Conservation (phyloP, 1,139 yeast species). For the Hemisphaericaspora xylofermentans region DNA sequence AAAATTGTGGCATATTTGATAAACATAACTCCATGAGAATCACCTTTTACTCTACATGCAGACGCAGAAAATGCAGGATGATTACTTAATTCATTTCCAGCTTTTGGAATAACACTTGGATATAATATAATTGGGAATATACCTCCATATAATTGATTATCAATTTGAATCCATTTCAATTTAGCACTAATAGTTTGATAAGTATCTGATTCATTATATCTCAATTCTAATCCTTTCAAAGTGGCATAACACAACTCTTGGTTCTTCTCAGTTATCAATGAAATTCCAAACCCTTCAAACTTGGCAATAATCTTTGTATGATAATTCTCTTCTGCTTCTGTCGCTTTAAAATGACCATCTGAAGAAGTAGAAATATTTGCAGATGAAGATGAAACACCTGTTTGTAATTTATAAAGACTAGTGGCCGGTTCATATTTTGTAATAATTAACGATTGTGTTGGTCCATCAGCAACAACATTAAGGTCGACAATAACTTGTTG, state of each 20-base stretch:
- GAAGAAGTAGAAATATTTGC: conserved; percentile 23
- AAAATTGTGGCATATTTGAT: conserved; percentile 88
- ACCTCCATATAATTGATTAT: conserved; percentile 87
- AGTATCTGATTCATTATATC: conserved; percentile 80
- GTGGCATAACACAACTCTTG: conserved; percentile 85
- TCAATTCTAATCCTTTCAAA: conserved; percentile 73
- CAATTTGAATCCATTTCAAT: conserved; percentile 92
- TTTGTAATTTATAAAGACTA: conserved; percentile 65
- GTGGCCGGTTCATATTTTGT: conserved; percentile 77
- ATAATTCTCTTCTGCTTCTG: conserved; percentile 68
- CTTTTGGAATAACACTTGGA: conserved; percentile 88
- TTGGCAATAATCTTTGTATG: conserved; percentile 59
- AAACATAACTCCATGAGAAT: conserved; percentile 83
- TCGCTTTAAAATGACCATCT: conserved; percentile 58
- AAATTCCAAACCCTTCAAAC: conserved; percentile 87
- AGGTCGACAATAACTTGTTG: conserved; percentile 67
- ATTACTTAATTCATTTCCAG: conserved; percentile 76
- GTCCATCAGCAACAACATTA: conserved; percentile 95
- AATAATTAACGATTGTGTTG: conserved; percentile 83
- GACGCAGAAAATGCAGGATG: conserved; percentile 93
- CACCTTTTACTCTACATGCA: conserved; percentile 80
- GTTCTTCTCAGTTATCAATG: conserved; percentile 67
- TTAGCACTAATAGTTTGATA: conserved; percentile 80
- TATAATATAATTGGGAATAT: conserved; percentile 86
- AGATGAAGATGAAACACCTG: conserved; percentile 25